phyloP scores from a whole-genome alignment of 495 filamentous ascomycete species.

The Pyrenula massariospora region DNA sequence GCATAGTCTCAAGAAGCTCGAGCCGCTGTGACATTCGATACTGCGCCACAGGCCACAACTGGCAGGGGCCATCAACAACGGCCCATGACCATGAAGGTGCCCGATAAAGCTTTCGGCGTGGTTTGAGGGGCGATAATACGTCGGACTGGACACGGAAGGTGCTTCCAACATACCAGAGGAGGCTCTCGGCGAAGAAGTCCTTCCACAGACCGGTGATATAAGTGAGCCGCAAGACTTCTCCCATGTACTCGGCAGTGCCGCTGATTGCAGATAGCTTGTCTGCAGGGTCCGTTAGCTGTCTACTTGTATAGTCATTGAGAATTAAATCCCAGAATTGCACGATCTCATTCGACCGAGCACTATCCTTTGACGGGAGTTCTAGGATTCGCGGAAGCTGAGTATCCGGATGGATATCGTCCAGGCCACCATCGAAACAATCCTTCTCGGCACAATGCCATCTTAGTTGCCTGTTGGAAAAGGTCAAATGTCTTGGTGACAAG shows the following conservation, averaged over 20 bases:
- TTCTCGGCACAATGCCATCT: not conserved
- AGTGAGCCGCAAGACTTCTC: not conserved
- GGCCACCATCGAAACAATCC: not conserved
- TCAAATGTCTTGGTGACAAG: not conserved
- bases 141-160: not conserved
- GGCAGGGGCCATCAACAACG: not conserved
- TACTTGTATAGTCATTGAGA: not conserved
- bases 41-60: not conserved
- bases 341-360: not conserved
- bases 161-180: not conserved
- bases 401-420: not conserved
- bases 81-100: slow-evolving; percentile 1
- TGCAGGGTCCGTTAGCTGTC: not conserved
- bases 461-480: not conserved
- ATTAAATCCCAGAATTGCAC: not conserved
- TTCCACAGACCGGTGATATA: not conserved
- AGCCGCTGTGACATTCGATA: not conserved
- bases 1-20: not conserved
- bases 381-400: not conserved
- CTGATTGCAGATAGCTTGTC: slow-evolving; percentile 1
- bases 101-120: not conserved
- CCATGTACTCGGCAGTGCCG: not conserved
- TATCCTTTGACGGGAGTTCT: not conserved
- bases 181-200: not conserved
- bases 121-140: not conserved